Base-by-base conservation (phyloP, 805 yeast species). In the Pichia gijzeniarum region DNA sequence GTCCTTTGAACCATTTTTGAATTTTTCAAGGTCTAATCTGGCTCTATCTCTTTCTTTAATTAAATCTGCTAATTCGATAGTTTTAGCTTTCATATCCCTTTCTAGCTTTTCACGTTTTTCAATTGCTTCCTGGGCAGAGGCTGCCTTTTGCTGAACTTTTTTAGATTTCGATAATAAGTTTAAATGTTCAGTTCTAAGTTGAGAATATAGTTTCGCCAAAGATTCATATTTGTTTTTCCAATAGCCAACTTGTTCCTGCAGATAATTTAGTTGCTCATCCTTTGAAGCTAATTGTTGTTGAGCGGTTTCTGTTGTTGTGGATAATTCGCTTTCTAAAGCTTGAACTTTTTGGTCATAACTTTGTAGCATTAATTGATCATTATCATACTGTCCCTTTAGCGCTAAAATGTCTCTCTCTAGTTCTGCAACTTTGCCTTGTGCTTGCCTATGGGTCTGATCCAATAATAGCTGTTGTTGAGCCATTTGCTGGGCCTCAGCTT, bases 201-300 rank as follows among this genome's bases (percentile, higher is more conserved):
- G 96, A 2, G 95, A 82, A 63, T 90, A 90, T 52, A 90, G 71
- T 58, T 87, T 87, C 5, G 96, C 96, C 51, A 90, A 72, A 0
- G 93, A 75, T 59, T 89, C 96, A 64, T 90, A 90, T 67, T 90
- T 90, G 44, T 77, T 77, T 50, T 85, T 79, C 95, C 96, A 90
- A 49, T 77, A 74, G 22, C 63, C 69, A 35, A 85, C 73, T 63
- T 89, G 95, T 44, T 85, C 90, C 56, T 83, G 88, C 38, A 87
- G 61, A 44, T 74, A 71, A 44, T 64, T 72, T 39, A 85, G 67
- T 56, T 82, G 81, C 50, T 86, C 93, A 53, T 85, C 88, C 56
- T 85, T 87, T 5, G 89, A 73, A 2, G 79, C 78, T 34, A 87
- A 63, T 62, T 87, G 95, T 58, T 80, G 83, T 32, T 79, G 73